Evolutionary conservation across 176 grass and related monocot genomes (phyloP), one percentile per base, ranked within the genome.

Genomic region (Oropetium thomaeum): DNA sequence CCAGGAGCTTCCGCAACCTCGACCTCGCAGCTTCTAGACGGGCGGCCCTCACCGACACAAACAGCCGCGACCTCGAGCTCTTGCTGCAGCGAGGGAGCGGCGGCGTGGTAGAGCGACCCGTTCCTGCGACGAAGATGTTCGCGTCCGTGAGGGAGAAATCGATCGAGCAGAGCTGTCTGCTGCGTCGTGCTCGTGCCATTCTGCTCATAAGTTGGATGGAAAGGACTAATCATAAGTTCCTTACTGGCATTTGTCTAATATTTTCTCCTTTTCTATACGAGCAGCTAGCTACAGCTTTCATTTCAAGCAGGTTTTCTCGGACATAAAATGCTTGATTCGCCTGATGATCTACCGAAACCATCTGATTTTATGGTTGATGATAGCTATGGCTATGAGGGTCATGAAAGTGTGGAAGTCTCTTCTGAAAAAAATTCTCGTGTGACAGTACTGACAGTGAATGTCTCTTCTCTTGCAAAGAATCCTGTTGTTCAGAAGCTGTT

Each of bases 321-420:
- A 76, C 28, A 60, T 48, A 9, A 10, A 16, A 40, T 69, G 53
- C 31, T 37, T 83, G 53, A 61, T 76, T 51, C 54, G 54, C 59
- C 73, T 70, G 32, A 83, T 35, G 32, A 69, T 15, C 64, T 77
- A 70, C 64, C 70, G 55, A 77, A 62, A 70, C 62, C 81, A 61
- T 52, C 72, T 51, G 31, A 58, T 9, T 77, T 44, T 71, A 44
- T 78, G n/a, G 74, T 84, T 64, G 82, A 78, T 71, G 74, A 84
- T 72, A 65, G 58, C 1, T 78, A 74, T 78, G 58, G 23, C 35
- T 78, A 45, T 77, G 73, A 61, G 69, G 34, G 69, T 84, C 63
- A 63, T 78, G 62, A 54, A 78, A 34, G n/a, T n/a, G 22, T 51
- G 1, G 45, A 65, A 8, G 10, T 78, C 6, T 48, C 25, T 54